Conservation (phyloP, 2,329 filamentous ascomycete species). For the Hypoxylon sp. region DNA sequence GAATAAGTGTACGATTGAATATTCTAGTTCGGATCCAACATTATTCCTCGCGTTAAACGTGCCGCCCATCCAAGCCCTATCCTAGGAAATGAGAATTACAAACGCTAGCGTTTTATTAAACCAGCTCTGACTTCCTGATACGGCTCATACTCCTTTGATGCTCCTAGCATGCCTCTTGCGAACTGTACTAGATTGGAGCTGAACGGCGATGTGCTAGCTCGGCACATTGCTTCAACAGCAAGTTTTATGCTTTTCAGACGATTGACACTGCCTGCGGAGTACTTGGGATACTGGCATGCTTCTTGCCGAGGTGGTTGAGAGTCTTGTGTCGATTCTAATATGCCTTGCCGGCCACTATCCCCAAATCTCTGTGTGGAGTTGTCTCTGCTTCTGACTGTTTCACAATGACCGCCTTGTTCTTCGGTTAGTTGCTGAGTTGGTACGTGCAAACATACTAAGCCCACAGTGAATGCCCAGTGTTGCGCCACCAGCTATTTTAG, state of each 20-base stretch:
- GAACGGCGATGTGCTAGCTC: not conserved
- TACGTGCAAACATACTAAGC: not conserved
- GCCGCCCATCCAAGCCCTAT: not conserved
- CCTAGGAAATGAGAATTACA: not conserved
- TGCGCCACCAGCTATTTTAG: not conserved
- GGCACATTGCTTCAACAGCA: not conserved
- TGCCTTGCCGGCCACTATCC: not conserved
- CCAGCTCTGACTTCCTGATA: not conserved
- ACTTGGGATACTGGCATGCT: not conserved
- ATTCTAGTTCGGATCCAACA: no score
- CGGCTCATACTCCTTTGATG: not conserved
- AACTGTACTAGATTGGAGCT: conserved; percentile 7
- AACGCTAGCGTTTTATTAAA: not conserved
- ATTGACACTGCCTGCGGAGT: not conserved
- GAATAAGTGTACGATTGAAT: no score
- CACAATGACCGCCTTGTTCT: conserved; percentile 2
- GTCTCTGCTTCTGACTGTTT: not conserved
- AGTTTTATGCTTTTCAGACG: not conserved
- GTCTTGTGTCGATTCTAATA: not conserved
- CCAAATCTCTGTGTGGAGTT: not conserved
- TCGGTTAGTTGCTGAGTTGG: not conserved
- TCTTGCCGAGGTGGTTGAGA: not conserved
- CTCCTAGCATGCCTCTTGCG: not conserved
- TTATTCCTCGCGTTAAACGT: not conserved
- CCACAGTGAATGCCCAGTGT: not conserved